A percentile compares a stretch with the other conserved stretches of the same genome.
phyloP scores from a whole-genome alignment of 2,329 filamentous ascomycete species.

The Penicillium sp. region DNA sequence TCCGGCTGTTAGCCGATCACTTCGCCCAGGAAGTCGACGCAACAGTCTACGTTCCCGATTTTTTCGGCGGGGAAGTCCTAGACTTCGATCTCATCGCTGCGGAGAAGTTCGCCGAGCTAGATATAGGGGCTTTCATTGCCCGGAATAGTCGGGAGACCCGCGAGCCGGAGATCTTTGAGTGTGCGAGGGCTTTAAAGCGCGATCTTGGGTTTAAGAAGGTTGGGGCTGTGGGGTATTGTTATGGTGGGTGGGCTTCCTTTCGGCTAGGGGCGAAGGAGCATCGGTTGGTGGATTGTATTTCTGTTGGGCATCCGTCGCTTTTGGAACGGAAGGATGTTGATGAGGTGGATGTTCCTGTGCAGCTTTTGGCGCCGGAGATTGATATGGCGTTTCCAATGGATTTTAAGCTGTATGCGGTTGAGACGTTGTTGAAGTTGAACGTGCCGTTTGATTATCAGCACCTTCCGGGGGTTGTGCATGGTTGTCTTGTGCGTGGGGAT shows the following conservation, averaged over 20 bases:
- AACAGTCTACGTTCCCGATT: slow-evolving; percentile 48
- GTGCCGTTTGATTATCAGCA: slow-evolving; percentile 52
- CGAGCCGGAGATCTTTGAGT: slow-evolving; percentile 39
- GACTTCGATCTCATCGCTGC: neutral
- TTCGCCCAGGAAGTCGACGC: slow-evolving; percentile 48
- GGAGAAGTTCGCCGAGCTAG: slow-evolving; percentile 35
- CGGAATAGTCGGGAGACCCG: slow-evolving; percentile 41
- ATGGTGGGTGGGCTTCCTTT: slow-evolving; percentile 54
- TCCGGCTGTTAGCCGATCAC: slow-evolving; percentile 49
- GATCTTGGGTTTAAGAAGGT: slow-evolving; percentile 26
- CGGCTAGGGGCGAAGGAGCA: slow-evolving; percentile 46
- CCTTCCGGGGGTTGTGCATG: slow-evolving; percentile 54
- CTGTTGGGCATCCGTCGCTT: slow-evolving; percentile 49
- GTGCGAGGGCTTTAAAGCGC: slow-evolving; percentile 33
- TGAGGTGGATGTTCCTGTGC: slow-evolving; percentile 49
- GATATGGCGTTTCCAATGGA: slow-evolving; percentile 48
- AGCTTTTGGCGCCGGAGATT: slow-evolving; percentile 54
- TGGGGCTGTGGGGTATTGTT: slow-evolving; percentile 54
- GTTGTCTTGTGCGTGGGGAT: slow-evolving; percentile 48
- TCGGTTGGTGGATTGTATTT: slow-evolving; percentile 49
- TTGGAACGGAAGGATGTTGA: slow-evolving; percentile 49
- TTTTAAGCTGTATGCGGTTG: slow-evolving; percentile 46
- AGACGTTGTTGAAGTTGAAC: slow-evolving; percentile 41
- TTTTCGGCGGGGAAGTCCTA: slow-evolving; percentile 40
- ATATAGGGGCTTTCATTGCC: slow-evolving; percentile 40